A percentile compares a stretch with the other conserved stretches of the same genome.
phyloP scores from a whole-genome alignment of 257 asterid genomes.

The Fraxinus excelsior region DNA sequence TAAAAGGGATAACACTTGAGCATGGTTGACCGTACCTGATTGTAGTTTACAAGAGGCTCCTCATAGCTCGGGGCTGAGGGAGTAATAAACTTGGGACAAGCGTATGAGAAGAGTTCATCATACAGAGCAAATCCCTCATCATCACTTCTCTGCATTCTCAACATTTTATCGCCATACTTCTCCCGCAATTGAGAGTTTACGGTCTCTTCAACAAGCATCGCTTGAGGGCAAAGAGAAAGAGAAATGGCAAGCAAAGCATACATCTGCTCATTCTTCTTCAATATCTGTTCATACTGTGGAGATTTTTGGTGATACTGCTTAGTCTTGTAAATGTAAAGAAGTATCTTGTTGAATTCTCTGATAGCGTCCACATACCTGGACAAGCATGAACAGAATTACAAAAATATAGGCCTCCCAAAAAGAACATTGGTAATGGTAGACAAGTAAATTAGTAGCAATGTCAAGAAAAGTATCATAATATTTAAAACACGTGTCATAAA shows the following conservation, averaged over 20 bases:
- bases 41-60: slow-evolving; percentile 96
- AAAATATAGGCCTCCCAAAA: slow-evolving; percentile 9
- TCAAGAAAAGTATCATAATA: not conserved
- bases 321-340: slow-evolving; percentile 78
- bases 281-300: slow-evolving; percentile 89
- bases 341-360: slow-evolving; percentile 83
- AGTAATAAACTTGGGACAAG: slow-evolving; percentile 98
- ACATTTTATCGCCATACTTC: slow-evolving; percentile 93
- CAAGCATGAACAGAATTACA: slow-evolving; percentile 8
- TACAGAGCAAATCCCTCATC: slow-evolving; percentile 83
- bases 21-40: slow-evolving; percentile 59
- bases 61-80: slow-evolving; percentile 94
- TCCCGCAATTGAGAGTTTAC: slow-evolving; percentile 83
- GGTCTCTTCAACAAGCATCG: slow-evolving; percentile 86
- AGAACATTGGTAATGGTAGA: not conserved
- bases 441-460: not conserved
- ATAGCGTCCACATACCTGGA: slow-evolving; percentile 84
- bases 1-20: not conserved
- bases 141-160: slow-evolving; percentile 82
- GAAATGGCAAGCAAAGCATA: slow-evolving; percentile 90
- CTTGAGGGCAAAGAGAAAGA: slow-evolving; percentile 91
- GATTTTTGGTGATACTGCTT: slow-evolving; percentile 97
- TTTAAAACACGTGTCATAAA: not conserved
- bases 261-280: slow-evolving; percentile 99
- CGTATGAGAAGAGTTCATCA: slow-evolving; percentile 97